Conservation (phyloP, 2,329 filamentous ascomycete species). For the Dothideomycetes sp. region DNA sequence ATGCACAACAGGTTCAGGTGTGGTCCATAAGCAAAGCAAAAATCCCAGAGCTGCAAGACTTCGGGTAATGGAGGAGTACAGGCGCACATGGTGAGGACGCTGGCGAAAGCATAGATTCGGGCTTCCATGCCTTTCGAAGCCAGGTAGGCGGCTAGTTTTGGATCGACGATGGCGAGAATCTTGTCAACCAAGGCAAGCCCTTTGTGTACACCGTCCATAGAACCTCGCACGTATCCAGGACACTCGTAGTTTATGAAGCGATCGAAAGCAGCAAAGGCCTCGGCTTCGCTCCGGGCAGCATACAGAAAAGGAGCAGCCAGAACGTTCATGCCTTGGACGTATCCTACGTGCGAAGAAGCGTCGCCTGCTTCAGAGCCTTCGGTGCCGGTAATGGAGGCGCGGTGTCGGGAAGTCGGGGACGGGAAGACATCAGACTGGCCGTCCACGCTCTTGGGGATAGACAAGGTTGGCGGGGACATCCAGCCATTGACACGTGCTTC, state of each 20-base stretch:
- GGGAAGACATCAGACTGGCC: conserved; percentile 39
- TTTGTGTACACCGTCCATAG: conserved; percentile 94
- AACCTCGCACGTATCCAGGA: conserved; percentile 86
- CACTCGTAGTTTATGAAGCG: conserved; percentile 79
- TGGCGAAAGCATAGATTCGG: conserved; percentile 93
- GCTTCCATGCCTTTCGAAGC: conserved; percentile 80
- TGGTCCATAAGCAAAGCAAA: conserved; percentile 88
- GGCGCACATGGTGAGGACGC: conserved; percentile 85
- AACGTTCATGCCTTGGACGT: conserved; percentile 99
- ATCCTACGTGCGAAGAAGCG: conserved; percentile 61
- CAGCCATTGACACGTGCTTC: conserved; percentile 47
- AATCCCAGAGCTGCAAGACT: conserved; percentile 91
- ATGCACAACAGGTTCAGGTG: conserved; percentile 95
- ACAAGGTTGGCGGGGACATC: conserved; percentile 40
- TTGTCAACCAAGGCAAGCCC: conserved; percentile 87
- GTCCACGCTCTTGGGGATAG: conserved; percentile 40
- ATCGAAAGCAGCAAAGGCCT: conserved; percentile 88
- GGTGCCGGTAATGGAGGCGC: conserved; percentile 42
- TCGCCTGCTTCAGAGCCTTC: conserved; percentile 53
- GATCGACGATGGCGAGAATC: conserved; percentile 82
- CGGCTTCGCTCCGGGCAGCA: conserved; percentile 83
- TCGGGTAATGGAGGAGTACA: conserved; percentile 93
- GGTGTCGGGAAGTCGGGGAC: conserved; percentile 25
- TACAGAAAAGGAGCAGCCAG: conserved; percentile 93
- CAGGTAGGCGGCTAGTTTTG: conserved; percentile 75